phyloP scores from a whole-genome alignment of 306 rosid genomes.

The Hippophae tibetana region DNA sequence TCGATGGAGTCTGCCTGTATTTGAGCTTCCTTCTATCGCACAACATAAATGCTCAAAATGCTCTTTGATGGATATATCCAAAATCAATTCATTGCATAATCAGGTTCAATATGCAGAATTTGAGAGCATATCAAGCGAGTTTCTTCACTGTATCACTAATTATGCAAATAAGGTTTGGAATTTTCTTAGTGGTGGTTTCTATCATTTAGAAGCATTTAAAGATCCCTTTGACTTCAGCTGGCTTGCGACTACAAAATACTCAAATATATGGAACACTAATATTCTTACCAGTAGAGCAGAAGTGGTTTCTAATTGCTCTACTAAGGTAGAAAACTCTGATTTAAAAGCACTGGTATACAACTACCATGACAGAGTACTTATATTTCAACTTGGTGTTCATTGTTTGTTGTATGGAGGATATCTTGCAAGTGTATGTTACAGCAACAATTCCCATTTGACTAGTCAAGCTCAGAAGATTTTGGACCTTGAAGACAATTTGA shows the following conservation, averaged over 20 bases:
- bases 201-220: conserved; percentile 28
- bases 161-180: conserved; percentile 35
- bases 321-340: conserved; percentile 2
- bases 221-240: conserved; percentile 46
- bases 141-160: conserved; percentile 29
- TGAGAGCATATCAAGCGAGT: conserved; percentile 28
- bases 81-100: conserved; percentile 17
- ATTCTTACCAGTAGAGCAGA: conserved; percentile 7
- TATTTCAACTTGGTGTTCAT: conserved; percentile 45
- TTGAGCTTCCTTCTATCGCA: conserved; percentile 16
- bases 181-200: conserved; percentile 32
- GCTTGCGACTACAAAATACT: conserved; percentile 13
- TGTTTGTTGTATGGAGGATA: conserved; percentile 59
- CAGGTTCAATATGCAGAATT: conserved; percentile 27
- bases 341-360: conserved; percentile 13
- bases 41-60: conserved; percentile 36
- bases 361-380: conserved; percentile 15
- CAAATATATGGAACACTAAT: conserved; percentile 4
- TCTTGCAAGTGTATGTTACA: conserved; percentile 46
- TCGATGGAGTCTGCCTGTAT: conserved; percentile 17
- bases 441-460: conserved; percentile 30
- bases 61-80: conserved; percentile 32
- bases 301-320: conserved; percentile 9
- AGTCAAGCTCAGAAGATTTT: conserved; percentile 30
- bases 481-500: conserved; percentile 12